A percentile compares a stretch with the other conserved stretches of the same genome.
These are phyloP conservation scores for Lepidium sativum DNA, from an alignment of 345 rosid species.

Conservation along the genomic window DNA sequence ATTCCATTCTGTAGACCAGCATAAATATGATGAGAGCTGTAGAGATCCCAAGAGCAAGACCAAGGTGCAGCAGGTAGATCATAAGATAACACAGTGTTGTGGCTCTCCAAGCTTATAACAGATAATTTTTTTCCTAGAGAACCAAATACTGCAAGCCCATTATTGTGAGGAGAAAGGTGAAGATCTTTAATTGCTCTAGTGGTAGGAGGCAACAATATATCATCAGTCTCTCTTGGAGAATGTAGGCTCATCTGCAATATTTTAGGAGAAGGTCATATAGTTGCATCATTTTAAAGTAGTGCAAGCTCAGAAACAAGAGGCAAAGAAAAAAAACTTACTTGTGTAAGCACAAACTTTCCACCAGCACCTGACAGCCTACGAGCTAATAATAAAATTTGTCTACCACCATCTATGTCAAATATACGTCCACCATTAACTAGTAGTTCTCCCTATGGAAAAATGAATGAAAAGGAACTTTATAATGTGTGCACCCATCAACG, in stretches of 20 bases:
- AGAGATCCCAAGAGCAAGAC: constrained; percentile 92
- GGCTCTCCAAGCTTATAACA: constrained; percentile 74
- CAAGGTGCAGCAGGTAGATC: constrained; percentile 79
- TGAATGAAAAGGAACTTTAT: constrained; percentile 8
- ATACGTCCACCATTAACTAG: constrained; percentile 65
- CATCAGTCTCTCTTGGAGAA: constrained; percentile 62
- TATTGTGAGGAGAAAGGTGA: constrained; percentile 51
- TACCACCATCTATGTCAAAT: constrained; percentile 56
- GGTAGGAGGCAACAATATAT: constrained; percentile 46
- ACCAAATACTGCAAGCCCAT: constrained; percentile 55
- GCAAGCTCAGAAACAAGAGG: background rate
- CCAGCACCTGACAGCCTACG: constrained; percentile 52
- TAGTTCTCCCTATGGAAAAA: constrained; percentile 37
- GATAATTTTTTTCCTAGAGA: constrained; percentile 75
- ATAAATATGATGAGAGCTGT: constrained; percentile 51
- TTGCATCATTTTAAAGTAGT: constrained; percentile 11
- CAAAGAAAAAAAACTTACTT: constrained; percentile 37
- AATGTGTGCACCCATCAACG: background rate
- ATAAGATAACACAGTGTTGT: constrained; percentile 53
- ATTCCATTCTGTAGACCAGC: constrained; percentile 89
- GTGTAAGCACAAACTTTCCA: constrained; percentile 53
- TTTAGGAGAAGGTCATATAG: constrained; percentile 9
- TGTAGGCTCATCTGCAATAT: constrained; percentile 52
- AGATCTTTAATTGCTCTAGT: constrained; percentile 71
- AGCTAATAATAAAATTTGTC: constrained; percentile 46